phyloP scores from a whole-genome alignment of 352 stramenopile species.

The Pythium folliculosum region DNA sequence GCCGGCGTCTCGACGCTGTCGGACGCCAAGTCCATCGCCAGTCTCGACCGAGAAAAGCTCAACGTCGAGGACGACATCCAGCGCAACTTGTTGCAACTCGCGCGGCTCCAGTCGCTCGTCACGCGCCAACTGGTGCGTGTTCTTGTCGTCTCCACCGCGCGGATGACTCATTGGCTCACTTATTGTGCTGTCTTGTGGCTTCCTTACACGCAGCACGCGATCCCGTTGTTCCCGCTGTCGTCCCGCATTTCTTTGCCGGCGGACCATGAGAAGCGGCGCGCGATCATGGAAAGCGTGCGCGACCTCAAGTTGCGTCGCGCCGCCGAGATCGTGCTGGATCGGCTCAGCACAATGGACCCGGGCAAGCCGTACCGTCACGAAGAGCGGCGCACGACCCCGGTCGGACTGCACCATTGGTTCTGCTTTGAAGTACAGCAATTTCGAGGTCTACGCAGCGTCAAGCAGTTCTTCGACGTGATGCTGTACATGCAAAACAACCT shows the following conservation, averaged over 20 bases:
- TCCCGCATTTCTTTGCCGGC: slow-evolving; percentile 16
- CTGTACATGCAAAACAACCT: slow-evolving; percentile 37
- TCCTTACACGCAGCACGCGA: slow-evolving; percentile 15
- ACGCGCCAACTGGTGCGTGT: slow-evolving; percentile 7
- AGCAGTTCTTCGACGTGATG: slow-evolving; percentile 37
- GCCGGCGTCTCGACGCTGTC: slow-evolving; percentile 10
- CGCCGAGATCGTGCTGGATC: slow-evolving; percentile 5
- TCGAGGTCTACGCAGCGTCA: slow-evolving; percentile 27
- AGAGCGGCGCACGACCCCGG: slow-evolving; percentile 6
- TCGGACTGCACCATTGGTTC: slow-evolving; percentile 7
- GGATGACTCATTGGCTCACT: no score
- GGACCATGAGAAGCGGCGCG: background rate
- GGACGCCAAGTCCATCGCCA: slow-evolving; percentile 23
- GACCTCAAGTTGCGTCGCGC: slow-evolving; percentile 17
- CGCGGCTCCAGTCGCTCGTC: slow-evolving; percentile 20
- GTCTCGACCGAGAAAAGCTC: slow-evolving; percentile 1
- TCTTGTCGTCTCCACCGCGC: no score
- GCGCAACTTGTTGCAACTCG: slow-evolving; percentile 5
- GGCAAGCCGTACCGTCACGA: slow-evolving; percentile 22
- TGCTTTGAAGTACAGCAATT: slow-evolving; percentile 49
- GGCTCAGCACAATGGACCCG: slow-evolving; percentile 1
- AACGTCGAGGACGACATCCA: slow-evolving; percentile 15
- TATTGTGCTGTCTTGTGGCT: no score
- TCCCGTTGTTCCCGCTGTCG: slow-evolving; percentile 11
- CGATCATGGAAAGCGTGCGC: slow-evolving; percentile 13